Evolutionary conservation across 768 basidiomycete species (phyloP), one percentile per base, ranked within the genome.

Genomic region (Suillus spraguei): DNA sequence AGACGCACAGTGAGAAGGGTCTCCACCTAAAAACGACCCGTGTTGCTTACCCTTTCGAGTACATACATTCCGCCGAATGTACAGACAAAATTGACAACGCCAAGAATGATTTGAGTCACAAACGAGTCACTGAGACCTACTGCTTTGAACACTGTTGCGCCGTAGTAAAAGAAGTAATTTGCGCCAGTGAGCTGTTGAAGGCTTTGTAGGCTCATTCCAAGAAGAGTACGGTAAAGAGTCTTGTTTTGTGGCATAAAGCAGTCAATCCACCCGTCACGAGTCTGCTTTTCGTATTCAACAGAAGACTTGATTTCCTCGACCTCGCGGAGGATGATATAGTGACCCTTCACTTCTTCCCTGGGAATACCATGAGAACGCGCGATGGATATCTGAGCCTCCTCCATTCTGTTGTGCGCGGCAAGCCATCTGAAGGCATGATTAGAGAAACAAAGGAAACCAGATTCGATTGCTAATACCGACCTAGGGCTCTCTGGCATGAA

Each of bases 51-150:
- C 69, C 79, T 79, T 72, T 91, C 87, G 84, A 91, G 87, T 60
- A 91, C 77, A 72, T 87, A 91, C 68, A 93, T 73, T 2, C 91
- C 90, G 39, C 86, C 83, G 75, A 90, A 90, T 13, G 88, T 90
- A 72, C 87, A 87, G 54, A 78, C 77, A 68, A 91, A 89, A 74
- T 91, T 90, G 71, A 91, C 88, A 4, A 82, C 83, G 44, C 90
- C 89, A 47, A 92, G 78, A 67, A 93, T 91, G 66, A 91, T 88
- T 67, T 93, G 91, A 1, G 86, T 87, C 55, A 90, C 77, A 69
- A 83, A 91, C 28, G 85, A 84, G 72, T 92, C 88, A 9, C 72
- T 56, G 65, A 91, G 83, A 32, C 90, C 90, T 28, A 92, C 90
- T 10, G 85, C 81, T 60, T 79, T 68, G 78, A 92, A 90, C 61